phyloP scores from a whole-genome alignment of 768 basidiomycete genomes.

The Serendipita indica region DNA sequence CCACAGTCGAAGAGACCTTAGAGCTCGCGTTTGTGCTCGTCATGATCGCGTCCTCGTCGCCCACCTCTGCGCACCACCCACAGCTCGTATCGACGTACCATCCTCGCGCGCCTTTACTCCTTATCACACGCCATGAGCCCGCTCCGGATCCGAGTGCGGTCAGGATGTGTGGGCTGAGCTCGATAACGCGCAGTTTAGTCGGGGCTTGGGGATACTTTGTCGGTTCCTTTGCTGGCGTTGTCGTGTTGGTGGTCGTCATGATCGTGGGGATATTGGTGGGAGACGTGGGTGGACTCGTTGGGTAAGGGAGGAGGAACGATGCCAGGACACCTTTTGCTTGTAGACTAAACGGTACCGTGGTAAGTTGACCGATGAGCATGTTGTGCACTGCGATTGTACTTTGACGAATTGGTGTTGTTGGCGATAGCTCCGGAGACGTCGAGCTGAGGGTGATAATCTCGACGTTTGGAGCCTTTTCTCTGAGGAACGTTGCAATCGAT shows the following conservation, averaged over 20 bases:
- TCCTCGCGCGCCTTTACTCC: slow-evolving; percentile 82
- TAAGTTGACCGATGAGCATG: slow-evolving; percentile 63
- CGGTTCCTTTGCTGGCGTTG: slow-evolving; percentile 21
- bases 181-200: slow-evolving; percentile 73
- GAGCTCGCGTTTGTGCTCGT: too few species aligned
- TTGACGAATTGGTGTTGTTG: slow-evolving; percentile 30
- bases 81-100: slow-evolving; percentile 90
- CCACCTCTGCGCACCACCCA: slow-evolving; percentile 49
- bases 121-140: slow-evolving; percentile 76
- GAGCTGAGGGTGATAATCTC: slow-evolving; percentile 74
- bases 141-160: slow-evolving; percentile 61
- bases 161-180: slow-evolving; percentile 60
- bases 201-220: slow-evolving; percentile 27
- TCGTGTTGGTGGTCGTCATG: slow-evolving; percentile 15
- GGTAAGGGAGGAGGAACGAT: slow-evolving; percentile 35
- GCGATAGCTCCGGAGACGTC: slow-evolving; percentile 57
- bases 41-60: too few species aligned
- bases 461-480: slow-evolving; percentile 50
- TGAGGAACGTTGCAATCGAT: slow-evolving; percentile 53
- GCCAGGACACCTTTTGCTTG: too few species aligned
- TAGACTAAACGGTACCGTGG: slow-evolving; percentile 50
- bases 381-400: slow-evolving; percentile 65
- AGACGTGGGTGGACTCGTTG: too few species aligned
- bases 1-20: too few species aligned
- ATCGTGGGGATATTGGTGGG: slow-evolving; percentile 21